phyloP scores from a whole-genome alignment of 352 stramenopile species.

The Globisporangium okanoganense region DNA sequence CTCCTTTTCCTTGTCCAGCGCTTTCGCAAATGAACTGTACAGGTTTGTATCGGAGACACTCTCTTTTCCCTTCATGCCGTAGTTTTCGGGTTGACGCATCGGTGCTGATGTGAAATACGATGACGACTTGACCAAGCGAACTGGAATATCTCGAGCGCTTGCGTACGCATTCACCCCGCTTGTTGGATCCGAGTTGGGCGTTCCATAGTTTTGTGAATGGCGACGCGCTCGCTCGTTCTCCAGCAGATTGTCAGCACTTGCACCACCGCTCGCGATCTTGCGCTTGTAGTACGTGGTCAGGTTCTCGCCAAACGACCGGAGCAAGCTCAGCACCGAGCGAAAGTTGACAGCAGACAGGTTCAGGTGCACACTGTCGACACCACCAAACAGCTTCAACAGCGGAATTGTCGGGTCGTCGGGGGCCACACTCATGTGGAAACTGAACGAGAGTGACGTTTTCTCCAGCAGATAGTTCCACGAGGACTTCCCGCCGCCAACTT shows the following conservation, averaged over 20 bases:
- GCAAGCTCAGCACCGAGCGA: constrained; percentile 46
- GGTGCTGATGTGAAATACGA: constrained; percentile 20
- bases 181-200: constrained; percentile 11
- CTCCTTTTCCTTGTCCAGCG: constrained; percentile 33
- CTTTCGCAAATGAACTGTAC: constrained; percentile 34
- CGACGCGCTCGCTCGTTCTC: neutral
- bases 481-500: constrained; percentile 4
- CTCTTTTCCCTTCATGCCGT: constrained; percentile 13
- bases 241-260: neutral
- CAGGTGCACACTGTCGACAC: constrained; percentile 61
- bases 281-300: constrained; percentile 42
- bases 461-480: constrained; percentile 62
- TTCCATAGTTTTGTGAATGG: neutral
- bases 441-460: constrained; percentile 70
- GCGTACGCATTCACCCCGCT: constrained; percentile 1
- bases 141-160: constrained; percentile 13
- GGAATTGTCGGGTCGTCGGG: constrained; percentile 75
- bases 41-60: constrained; percentile 25
- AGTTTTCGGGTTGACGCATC: neutral
- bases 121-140: constrained; percentile 18
- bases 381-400: constrained; percentile 71
- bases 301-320: constrained; percentile 72
- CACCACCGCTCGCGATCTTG: constrained; percentile 15
- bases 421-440: constrained; percentile 74
- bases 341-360: constrained; percentile 72